Percentiles rank a stretch among this genome's conserved stretches.
phyloP scores from a whole-genome alignment of 2,329 filamentous ascomycete genomes.

The Claviceps spartinae region DNA sequence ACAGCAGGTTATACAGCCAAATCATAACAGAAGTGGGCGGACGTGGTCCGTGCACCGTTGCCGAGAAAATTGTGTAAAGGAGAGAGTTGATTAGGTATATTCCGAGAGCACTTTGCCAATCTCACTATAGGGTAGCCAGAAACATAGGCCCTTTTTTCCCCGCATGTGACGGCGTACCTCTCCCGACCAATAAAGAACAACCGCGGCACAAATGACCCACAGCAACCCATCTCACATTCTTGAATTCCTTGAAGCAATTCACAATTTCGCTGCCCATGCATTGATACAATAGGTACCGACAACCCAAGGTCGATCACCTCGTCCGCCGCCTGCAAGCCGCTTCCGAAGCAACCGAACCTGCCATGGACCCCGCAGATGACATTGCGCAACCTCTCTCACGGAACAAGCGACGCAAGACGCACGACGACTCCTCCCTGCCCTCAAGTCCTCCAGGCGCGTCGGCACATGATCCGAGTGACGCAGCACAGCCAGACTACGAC shows the following conservation, averaged over 20 bases:
- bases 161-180: background rate
- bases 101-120: too few species aligned
- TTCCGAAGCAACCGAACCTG: background rate
- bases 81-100: too few species aligned
- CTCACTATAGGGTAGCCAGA: background rate
- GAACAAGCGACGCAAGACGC: conserved; percentile 21
- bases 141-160: background rate
- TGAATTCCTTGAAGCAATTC: background rate
- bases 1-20: too few species aligned
- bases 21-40: too few species aligned
- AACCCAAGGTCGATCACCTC: background rate
- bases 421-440: conserved; percentile 15
- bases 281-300: background rate
- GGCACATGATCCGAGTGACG: background rate
- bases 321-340: background rate
- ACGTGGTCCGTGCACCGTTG: too few species aligned
- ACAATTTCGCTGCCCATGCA: conserved; percentile 8
- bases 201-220: background rate
- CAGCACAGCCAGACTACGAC: background rate
- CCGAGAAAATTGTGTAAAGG: too few species aligned
- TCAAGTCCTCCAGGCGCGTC: conserved; percentile 13
- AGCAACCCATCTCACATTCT: background rate
- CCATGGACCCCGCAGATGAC: conserved; percentile 19
- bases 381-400: conserved; percentile 13
- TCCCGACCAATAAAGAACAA: background rate